These are phyloP conservation scores for Venturiaceae sp. DNA, from an alignment of 2,329 filamentous ascomycete genomes.

Conservation along the genomic window DNA sequence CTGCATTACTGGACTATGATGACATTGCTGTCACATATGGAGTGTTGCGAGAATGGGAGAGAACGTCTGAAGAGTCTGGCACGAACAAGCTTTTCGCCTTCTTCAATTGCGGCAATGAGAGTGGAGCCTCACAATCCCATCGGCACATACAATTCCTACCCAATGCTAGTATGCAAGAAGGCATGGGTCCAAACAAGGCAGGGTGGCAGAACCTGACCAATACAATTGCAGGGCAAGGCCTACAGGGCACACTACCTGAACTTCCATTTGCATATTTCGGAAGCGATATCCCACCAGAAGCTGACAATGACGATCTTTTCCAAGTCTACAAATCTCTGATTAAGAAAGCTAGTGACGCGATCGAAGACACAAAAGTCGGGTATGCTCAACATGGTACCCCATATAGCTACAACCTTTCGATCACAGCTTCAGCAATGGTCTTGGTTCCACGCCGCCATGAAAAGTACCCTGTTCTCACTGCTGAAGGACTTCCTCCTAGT, in stretches of 20 bases:
- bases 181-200: slow-evolving; percentile 12
- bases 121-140: slow-evolving; percentile 63
- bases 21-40: slow-evolving; percentile 54
- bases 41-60: slow-evolving; percentile 49
- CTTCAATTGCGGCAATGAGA: slow-evolving; percentile 61
- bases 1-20: slow-evolving; percentile 47
- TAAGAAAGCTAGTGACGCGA: not conserved
- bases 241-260: slow-evolving; percentile 8
- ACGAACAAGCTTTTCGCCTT: slow-evolving; percentile 48
- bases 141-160: slow-evolving; percentile 64
- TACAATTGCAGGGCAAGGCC: slow-evolving; percentile 12
- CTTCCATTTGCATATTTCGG: not conserved
- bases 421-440: slow-evolving; percentile 44
- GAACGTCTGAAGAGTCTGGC: slow-evolving; percentile 11
- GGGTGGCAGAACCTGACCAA: slow-evolving; percentile 10
- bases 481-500: slow-evolving; percentile 32
- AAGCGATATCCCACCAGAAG: not conserved
- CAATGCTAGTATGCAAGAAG: slow-evolving; percentile 48
- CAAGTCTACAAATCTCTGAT: not conserved
- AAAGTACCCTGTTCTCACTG: slow-evolving; percentile 5
- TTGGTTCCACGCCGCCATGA: slow-evolving; percentile 36
- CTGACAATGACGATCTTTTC: not conserved
- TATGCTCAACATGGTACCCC: slow-evolving; percentile 11
- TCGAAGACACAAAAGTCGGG: not conserved
- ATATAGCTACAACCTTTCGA: slow-evolving; percentile 50